phyloP scores from a whole-genome alignment of 768 basidiomycete genomes.

The Leucocoprinus sp. region DNA sequence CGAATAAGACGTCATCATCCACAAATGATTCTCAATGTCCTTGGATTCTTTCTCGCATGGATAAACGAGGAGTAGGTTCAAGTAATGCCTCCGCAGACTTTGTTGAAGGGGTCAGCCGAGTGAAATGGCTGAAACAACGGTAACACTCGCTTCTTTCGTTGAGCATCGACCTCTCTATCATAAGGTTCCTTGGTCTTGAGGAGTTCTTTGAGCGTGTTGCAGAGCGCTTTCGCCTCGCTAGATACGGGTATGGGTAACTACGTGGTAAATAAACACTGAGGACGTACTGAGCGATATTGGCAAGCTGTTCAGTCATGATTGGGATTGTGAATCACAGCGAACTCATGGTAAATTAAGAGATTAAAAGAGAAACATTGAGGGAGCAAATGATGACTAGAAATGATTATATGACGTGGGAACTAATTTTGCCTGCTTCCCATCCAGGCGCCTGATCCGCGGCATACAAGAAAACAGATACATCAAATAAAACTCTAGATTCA shows the following conservation, averaged over 20 bases:
- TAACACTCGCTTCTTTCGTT: conserved; percentile 70
- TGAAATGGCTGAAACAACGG: conserved; percentile 10
- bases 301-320: conserved; percentile 37
- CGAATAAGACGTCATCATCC: conserved; percentile 89
- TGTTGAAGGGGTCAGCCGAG: conserved; percentile 12
- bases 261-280: conserved; percentile 11
- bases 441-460: conserved; percentile 12
- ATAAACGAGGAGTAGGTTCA: conserved; percentile 59
- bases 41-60: conserved; percentile 67
- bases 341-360: conserved; percentile 22
- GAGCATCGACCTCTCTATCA: conserved; percentile 80
- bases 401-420: conserved; percentile 13
- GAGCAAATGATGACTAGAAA: conserved; percentile 10
- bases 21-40: conserved; percentile 76
- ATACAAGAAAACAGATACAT: neutral
- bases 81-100: conserved; percentile 65
- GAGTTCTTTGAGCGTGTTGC: conserved; percentile 66
- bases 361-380: conserved; percentile 8
- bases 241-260: conserved; percentile 13
- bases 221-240: conserved; percentile 75
- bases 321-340: conserved; percentile 15
- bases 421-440: conserved; percentile 4
- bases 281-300: conserved; percentile 35
- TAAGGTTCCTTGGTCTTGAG: conserved; percentile 72
- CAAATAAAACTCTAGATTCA: conserved; percentile 5